Base-by-base conservation (phyloP, 768 basidiomycete genomes). In the Termitomyces sp. region DNA sequence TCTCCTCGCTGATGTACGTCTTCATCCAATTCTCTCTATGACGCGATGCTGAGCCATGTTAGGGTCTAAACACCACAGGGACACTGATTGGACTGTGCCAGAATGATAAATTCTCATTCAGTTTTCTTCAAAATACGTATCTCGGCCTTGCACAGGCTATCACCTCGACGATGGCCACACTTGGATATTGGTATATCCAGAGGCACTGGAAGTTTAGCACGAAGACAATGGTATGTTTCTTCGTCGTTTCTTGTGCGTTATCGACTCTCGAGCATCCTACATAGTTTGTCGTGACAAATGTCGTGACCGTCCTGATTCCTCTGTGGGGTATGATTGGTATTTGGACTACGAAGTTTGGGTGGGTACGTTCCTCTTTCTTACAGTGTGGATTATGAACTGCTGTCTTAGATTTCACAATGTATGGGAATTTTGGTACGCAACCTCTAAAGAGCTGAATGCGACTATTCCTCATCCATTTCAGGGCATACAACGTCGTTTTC, bases 291-390 rank as follows among this genome's bases (percentile, higher is more conserved):
- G 79, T 88, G 0, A 91, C 89, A 3, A 91, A 89, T 60, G 79
- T 89, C 0, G 81, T 86, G 5, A 88, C 88, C 3, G 79, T 91
- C 25, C 41, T 91, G 43, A 90, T 93, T 51, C 89, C 91, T 1
- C 73, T 91, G 6, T 93, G 91, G 91, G 88, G 89, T 14, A 88
- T 89, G 88, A 76, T 91, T 42, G 90, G 91, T 1, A 83, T 93
- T 47, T 91, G 91, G 89, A 91, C 90, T 0, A 59, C 72, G 9
- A 87, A 78, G 57, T 62, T 94, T 47, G 91, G 91, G 85, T 88
- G 61, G 21, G 79, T 66, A 34, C 21, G 23, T 44, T 35, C 30
- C 39, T 25, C 51, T 49, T n/a, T 16, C 17, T 40, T 25, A 34
- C 25, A 28, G 2, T 28, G 5, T 35, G 23, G 17, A 21, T 51